These are phyloP conservation scores for Lycium barbarum DNA, from an alignment of 257 asterid genomes.

Conservation along the genomic window DNA sequence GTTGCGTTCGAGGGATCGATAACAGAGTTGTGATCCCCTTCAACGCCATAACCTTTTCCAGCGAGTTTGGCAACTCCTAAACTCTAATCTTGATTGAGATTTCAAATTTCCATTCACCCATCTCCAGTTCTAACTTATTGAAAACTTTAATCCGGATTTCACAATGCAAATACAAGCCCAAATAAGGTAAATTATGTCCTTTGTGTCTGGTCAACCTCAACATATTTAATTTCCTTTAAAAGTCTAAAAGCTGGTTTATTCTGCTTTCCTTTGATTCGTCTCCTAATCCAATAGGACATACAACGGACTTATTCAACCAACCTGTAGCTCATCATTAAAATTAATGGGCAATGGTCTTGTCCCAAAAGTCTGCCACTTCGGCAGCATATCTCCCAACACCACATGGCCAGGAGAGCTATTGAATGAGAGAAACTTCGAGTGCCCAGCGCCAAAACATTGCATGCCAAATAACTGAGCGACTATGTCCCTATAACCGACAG, in stretches of 20 bases:
- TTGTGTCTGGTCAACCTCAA: neutral
- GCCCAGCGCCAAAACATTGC: neutral
- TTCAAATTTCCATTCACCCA: too few species aligned
- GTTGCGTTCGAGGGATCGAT: too few species aligned
- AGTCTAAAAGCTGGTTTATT: neutral
- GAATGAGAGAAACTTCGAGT: neutral
- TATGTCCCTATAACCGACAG: neutral
- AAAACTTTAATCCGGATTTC: too few species aligned
- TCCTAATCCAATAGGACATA: neutral
- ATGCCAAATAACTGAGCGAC: neutral
- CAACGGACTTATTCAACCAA: neutral
- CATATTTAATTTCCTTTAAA: neutral
- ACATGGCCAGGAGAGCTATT: neutral
- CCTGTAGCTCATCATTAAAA: neutral
- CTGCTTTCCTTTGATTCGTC: neutral
- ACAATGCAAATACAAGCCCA: too few species aligned
- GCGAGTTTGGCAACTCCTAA: too few species aligned
- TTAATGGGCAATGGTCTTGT: too few species aligned
- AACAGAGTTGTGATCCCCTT: too few species aligned
- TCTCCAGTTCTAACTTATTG: too few species aligned
- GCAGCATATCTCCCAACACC: neutral
- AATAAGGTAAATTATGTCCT: too few species aligned
- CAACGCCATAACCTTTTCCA: too few species aligned
- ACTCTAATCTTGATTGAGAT: too few species aligned
- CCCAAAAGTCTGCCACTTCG: neutral